phyloP scores from a whole-genome alignment of 257 asterid genomes.

The Catharanthus roseus region DNA sequence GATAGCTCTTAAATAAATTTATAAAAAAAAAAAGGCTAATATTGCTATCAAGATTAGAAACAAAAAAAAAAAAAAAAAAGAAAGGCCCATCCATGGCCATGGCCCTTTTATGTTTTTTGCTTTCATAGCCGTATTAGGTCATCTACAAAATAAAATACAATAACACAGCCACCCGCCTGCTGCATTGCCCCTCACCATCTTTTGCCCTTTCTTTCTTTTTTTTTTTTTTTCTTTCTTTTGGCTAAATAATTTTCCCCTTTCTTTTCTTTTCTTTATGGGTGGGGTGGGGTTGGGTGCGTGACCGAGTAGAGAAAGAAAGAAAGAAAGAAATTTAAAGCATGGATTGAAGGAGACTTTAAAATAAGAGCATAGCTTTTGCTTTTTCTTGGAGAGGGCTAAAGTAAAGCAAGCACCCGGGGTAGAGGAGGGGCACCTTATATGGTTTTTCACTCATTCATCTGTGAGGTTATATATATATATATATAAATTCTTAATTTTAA shows the following conservation, averaged over 20 bases:
- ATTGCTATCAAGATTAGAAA: neutral
- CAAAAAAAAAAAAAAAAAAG: too few relatives aligned
- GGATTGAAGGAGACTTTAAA: conserved; percentile 23
- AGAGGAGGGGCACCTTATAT: conserved; percentile 19
- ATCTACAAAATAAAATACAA: conserved; percentile 13
- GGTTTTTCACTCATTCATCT: conserved; percentile 3
- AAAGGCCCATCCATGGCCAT: too few relatives aligned
- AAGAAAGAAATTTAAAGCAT: conserved; percentile 12
- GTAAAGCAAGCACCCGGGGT: conserved; percentile 21
- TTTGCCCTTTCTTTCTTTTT: neutral
- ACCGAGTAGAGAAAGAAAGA: neutral
- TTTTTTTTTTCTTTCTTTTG: neutral
- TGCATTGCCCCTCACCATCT: neutral
- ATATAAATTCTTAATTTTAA: too few relatives aligned
- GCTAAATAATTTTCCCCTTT: too few relatives aligned
- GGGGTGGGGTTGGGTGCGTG: too few relatives aligned
- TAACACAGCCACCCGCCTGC: neutral
- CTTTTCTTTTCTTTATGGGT: neutral
- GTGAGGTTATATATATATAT: too few relatives aligned
- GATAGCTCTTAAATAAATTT: too few relatives aligned
- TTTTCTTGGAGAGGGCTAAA: conserved; percentile 33
- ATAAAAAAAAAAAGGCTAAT: neutral
- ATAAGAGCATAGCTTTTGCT: conserved; percentile 28
- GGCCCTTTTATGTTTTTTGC: neutral
- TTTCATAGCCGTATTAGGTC: conserved; percentile 17